Percentiles rank a stretch among this genome's conserved stretches.
Conservation (phyloP, 2,329 filamentous ascomycete species). For the Cladosporium sp. region DNA sequence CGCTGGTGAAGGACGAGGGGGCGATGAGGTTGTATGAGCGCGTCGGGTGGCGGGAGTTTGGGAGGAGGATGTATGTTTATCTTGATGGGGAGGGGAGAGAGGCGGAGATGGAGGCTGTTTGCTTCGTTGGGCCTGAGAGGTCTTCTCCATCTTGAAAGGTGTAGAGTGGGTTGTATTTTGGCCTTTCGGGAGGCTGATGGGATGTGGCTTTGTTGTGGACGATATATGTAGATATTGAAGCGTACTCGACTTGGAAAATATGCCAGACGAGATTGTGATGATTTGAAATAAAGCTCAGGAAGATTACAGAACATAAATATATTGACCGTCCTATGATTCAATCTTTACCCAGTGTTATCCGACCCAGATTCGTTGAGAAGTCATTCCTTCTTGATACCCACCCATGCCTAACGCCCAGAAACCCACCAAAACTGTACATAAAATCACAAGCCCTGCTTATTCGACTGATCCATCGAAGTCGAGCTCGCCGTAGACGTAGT, state of each 20-base stretch:
- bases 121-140: slow-evolving; percentile 7
- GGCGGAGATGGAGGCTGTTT: slow-evolving; percentile 18
- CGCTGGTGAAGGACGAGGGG: slow-evolving; percentile 27
- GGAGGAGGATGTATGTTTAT: slow-evolving; percentile 14
- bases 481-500: slow-evolving; percentile 32
- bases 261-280: not conserved
- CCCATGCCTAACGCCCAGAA: not conserved
- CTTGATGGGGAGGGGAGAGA: slow-evolving; percentile 1
- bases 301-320: not conserved
- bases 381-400: not conserved
- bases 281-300: not conserved
- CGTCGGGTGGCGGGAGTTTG: slow-evolving; percentile 29
- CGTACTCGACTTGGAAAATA: not conserved
- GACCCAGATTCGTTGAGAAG: not conserved
- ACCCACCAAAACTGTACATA: not conserved
- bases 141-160: not conserved
- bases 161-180: too few species aligned
- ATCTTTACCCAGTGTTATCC: not conserved
- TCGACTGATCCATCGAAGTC: not conserved
- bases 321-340: not conserved
- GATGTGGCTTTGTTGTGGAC: not conserved
- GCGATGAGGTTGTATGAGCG: slow-evolving; percentile 30
- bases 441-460: slow-evolving; percentile 1
- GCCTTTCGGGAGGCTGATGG: not conserved
- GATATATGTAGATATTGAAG: not conserved